Evolutionary conservation across 1,284 basidiomycete species (phyloP), one percentile per base, ranked within the genome.

Genomic region (Puccinia horiana): DNA sequence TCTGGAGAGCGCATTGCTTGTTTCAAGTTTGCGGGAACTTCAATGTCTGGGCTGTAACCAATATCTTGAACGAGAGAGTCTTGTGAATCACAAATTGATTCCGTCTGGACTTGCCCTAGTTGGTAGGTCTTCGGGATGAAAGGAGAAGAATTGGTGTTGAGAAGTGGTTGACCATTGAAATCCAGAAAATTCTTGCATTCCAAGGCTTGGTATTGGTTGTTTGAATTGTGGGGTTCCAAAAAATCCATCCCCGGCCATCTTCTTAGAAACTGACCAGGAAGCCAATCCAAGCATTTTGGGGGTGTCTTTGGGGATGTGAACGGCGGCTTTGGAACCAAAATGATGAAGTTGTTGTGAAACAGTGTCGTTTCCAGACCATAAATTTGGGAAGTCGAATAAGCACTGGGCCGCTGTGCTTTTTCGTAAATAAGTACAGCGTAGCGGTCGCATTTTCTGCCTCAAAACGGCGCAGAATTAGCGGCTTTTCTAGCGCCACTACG

Each of bases 251-350:
- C n/a, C n/a, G n/a, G n/a, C n/a, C n/a, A 76, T 20, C 14, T 29
- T 20, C 52, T 5, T 32, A 5, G 18, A 9, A 73, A 6, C 70
- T 37, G 12, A 73, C 70, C 6, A 73, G n/a, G n/a, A 40, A 5
- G 23, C 18, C 18, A 44, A 49, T n/a, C n/a, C 42, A 16, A n/a
- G n/a, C n/a, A 14, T 69, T 9, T 69, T n/a, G 5, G 14, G 20
- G n/a, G n/a, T 16, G 11, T 54, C 74, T n/a, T 40, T 54, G 20
- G 49, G 74, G n/a, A 54, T 54, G 32, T 76, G 74, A 3, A 76
- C 52, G 5, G 52, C 29, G 8, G 74, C 52, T 18, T 20, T 14
- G 5, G 26, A 29, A 3, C 74, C 74, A 35, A 76, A 76, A 16
- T 49, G 49, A 44, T 6, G 14, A 1, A 20, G 52, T 18, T 44